Percentiles rank a stretch among this genome's conserved stretches.
phyloP scores from a whole-genome alignment of 768 basidiomycete genomes.

The Boletus vermiculosoides region DNA sequence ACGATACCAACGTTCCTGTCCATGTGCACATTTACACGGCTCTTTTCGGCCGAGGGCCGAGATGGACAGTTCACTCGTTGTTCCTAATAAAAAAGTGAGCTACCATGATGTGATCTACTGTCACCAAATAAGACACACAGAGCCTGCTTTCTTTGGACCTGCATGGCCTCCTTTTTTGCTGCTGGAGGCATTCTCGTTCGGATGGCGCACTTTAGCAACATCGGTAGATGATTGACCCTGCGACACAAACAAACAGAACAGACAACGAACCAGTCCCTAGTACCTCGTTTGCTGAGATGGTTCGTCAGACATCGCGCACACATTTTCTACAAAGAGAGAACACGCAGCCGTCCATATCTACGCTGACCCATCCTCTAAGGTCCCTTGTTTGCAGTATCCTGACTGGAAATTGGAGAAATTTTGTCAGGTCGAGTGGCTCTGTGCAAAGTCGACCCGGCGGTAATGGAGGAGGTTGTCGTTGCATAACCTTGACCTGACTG shows the following conservation, averaged over 20 bases:
- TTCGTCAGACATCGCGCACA: neutral
- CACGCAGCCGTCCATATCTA: neutral
- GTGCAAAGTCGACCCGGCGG: too few species aligned
- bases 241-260: neutral
- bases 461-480: too few species aligned
- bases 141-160: neutral
- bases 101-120: neutral
- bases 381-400: neutral
- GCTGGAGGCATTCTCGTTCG: neutral
- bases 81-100: neutral
- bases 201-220: neutral
- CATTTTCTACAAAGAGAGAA: neutral
- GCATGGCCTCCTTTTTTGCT: neutral
- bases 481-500: too few species aligned
- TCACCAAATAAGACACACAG: neutral
- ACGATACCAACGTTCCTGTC: neutral
- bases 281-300: neutral
- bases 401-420: too few species aligned
- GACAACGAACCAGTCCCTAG: neutral
- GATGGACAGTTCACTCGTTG: neutral
- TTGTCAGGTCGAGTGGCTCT: too few species aligned
- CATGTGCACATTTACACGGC: neutral
- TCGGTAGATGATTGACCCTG: neutral
- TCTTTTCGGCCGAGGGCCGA: too few species aligned
- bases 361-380: neutral